Base-by-base conservation (phyloP, 768 basidiomycete species). In the Podaxis mareebaensis region DNA sequence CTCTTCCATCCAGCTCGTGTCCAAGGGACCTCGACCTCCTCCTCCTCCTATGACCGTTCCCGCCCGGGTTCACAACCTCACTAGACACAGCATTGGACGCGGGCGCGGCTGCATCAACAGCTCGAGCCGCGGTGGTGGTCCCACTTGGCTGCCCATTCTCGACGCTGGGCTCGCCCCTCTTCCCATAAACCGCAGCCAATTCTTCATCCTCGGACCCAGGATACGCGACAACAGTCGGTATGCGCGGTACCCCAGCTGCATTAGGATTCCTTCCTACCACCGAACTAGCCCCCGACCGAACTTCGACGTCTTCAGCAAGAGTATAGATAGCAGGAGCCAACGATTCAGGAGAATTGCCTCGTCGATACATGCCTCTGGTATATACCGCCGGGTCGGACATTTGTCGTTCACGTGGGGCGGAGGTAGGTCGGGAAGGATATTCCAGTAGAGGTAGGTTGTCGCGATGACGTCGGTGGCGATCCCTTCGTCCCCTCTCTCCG, bases 171-270 rank as follows among this genome's bases (percentile, higher is more conserved):
- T 4, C 33, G 10, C 20, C 12, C 36, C 38, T 17, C 20, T 26
- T 22, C 38, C 20, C 20, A 36, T 20, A 36, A 55, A 24, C 53
- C 6, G 36, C 36, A 39, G 11, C 1, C 54, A 52, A 40, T 4
- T 38, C 44, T 22, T 48, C 53, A 12, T 60, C 30, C 17, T 59
- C 58, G 5, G 13, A 13, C 2, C 30, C 61, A 8, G 61, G 61
- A 24, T 62, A 62, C 20, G 42, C 44, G 13, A 62, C 53, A 46
- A 62, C 28, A 17, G 61, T 62, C 7, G 61, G 61, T 22, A 48
- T 13, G 6, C 61, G 53, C 2, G 53, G 61, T 15, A 62, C 38
- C 2, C 30, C 53, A 48, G 15, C 8, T n/a, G 33, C 28, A 36
- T 13, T 30, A 30, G 20, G 24, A 40, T 22, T 49, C 20, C 53